Evolutionary conservation across 805 yeast species (phyloP).

Genomic region (Hanseniaspora clermontiae): DNA sequence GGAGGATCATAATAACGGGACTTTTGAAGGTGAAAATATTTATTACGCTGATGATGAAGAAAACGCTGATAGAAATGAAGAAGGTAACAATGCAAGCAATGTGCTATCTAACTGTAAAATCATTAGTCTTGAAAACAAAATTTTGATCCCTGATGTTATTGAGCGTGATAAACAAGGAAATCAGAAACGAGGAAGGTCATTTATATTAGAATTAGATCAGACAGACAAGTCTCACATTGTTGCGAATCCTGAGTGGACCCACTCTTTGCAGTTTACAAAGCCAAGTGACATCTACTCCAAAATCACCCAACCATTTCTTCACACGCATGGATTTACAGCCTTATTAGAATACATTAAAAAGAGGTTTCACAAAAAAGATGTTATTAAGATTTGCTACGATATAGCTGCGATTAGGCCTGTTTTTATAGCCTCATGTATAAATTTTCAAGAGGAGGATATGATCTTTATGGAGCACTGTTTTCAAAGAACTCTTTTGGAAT

Average conservation of each 20-base stretch:
- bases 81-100: constrained; percentile 17
- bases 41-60: neutral
- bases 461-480: constrained; percentile 94
- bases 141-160: constrained; percentile 9
- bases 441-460: constrained; percentile 78
- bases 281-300: constrained; percentile 71
- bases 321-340: constrained; percentile 82
- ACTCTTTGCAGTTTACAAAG: constrained; percentile 36
- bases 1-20: constrained; percentile 16
- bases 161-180: constrained; percentile 15
- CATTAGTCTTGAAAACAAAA: neutral
- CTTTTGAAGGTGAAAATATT: constrained; percentile 24
- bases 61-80: constrained; percentile 14
- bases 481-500: constrained; percentile 81
- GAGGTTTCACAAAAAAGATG: constrained; percentile 55
- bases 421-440: constrained; percentile 82
- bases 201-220: constrained; percentile 4
- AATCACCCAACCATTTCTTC: constrained; percentile 66
- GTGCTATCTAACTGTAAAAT: constrained; percentile 17
- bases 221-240: neutral
- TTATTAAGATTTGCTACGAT: constrained; percentile 71
- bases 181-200: constrained; percentile 15
- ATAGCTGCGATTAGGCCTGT: constrained; percentile 88
- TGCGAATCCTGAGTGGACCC: constrained; percentile 24
- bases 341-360: constrained; percentile 58